A percentile compares a stretch with the other conserved stretches of the same genome.
phyloP scores from a whole-genome alignment of 441 rosid species.

The Daphne laureola region DNA sequence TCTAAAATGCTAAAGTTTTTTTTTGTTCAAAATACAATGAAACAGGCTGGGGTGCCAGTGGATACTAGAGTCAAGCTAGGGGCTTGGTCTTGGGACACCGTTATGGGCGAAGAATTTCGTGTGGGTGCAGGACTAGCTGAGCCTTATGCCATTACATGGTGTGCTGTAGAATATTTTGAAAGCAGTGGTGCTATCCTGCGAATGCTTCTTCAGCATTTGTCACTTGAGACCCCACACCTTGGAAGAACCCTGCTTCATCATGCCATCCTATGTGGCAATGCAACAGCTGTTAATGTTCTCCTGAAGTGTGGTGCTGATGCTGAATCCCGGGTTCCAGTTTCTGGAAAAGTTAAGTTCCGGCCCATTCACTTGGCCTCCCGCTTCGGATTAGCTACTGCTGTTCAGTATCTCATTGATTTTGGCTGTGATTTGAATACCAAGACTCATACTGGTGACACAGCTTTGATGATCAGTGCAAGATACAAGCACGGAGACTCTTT shows the following conservation, averaged over 20 bases:
- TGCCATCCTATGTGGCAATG: slow-evolving; percentile 76
- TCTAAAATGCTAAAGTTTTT: neutral
- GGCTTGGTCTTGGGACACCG: slow-evolving; percentile 94
- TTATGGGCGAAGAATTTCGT: slow-evolving; percentile 82
- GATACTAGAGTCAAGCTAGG: slow-evolving; percentile 68
- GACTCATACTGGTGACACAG: slow-evolving; percentile 73
- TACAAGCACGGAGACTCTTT: slow-evolving; percentile 54
- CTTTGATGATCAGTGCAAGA: slow-evolving; percentile 61
- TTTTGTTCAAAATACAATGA: slow-evolving; percentile 15
- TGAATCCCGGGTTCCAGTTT: slow-evolving; percentile 46
- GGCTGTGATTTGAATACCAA: slow-evolving; percentile 65
- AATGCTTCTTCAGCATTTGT: slow-evolving; percentile 46
- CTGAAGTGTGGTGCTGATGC: slow-evolving; percentile 51
- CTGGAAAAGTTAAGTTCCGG: slow-evolving; percentile 40
- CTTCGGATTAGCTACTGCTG: slow-evolving; percentile 40
- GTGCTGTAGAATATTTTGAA: slow-evolving; percentile 93
- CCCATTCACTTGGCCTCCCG: slow-evolving; percentile 88
- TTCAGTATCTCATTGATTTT: slow-evolving; percentile 47
- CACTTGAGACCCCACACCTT: slow-evolving; percentile 38
- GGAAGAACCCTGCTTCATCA: slow-evolving; percentile 95
- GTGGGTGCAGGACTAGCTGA: slow-evolving; percentile 98
- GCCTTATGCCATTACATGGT: slow-evolving; percentile 84
- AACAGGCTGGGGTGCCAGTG: slow-evolving; percentile 58
- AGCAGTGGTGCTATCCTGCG: slow-evolving; percentile 62
- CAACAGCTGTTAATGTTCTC: slow-evolving; percentile 67